Base-by-base conservation (phyloP, 139 green algal species). In the Gonium pectorale region DNA sequence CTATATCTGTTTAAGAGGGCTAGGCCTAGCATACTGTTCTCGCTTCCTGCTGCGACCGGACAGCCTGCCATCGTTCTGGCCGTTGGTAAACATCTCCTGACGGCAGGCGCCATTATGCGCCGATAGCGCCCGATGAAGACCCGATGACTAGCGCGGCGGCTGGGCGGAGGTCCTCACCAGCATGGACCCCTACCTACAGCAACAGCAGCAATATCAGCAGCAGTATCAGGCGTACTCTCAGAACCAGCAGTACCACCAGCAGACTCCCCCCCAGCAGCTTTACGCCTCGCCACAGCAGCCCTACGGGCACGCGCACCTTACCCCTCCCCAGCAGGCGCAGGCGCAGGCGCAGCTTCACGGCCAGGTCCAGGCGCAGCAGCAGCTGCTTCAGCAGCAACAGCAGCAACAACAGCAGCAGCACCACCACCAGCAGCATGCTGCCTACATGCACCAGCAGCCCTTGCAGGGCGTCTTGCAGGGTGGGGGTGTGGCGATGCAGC, bases 141-240 rank as follows among this genome's bases (percentile, higher is more conserved):
- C n/a, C n/a, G n/a, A n/a, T n/a, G n/a, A n/a, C n/a, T n/a, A n/a
- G n/a, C n/a, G n/a, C n/a, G n/a, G n/a, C n/a, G n/a, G n/a, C n/a
- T n/a, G n/a, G n/a, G n/a, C n/a, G n/a, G n/a, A n/a, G n/a, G n/a
- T n/a, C n/a, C n/a, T n/a, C n/a, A n/a, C 27, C 6, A 59, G 15
- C 35, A 81, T 81, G 74, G 74, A 81, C 74, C 74, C 52, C 21
- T 66, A 79, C 37, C 72, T 68, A 24, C 72, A 80, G 35, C 72
- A 80, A 37, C 37, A 71, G 35, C 72, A 80, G 59, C 52, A 68
- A 19, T 46, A 70, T 13, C 63, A 60, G 21, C 59, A 70, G 17
- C 41, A 69, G 5, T 33, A 82, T 9, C 41, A 82, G 29, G 59
- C 71, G 43, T 59, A 82, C 37, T 9, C 29, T 24, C n/a, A 64